A percentile compares a stretch with the other conserved stretches of the same genome.
Evolutionary conservation across 139 green algal genomes (phyloP).

Genomic region (Chlorella sp.): DNA sequence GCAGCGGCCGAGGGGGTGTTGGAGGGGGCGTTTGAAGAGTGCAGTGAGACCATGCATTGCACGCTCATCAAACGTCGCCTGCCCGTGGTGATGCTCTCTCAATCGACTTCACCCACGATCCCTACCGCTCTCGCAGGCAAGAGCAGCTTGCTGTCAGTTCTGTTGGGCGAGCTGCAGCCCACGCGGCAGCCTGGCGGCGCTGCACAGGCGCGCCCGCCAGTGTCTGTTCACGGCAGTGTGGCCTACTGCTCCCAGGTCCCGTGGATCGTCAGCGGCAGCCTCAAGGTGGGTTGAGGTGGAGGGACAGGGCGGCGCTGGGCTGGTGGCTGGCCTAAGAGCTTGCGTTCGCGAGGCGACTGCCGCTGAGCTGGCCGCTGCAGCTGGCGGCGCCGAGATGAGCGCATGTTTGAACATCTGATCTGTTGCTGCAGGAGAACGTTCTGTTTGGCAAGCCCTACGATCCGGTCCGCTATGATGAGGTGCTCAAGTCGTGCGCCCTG

Average conservation of each 20-base stretch:
- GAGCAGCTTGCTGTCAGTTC: conserved; percentile 72
- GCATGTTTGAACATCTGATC: background rate
- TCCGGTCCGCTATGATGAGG: conserved; percentile 55
- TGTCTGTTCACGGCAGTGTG: conserved; percentile 62
- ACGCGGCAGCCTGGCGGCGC: background rate
- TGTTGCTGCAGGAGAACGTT: conserved; percentile 76
- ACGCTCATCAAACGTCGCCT: too few species aligned
- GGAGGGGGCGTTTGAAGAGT: too few species aligned
- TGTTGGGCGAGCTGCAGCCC: conserved; percentile 82
- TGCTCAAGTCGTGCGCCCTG: conserved; percentile 72
- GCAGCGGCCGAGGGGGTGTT: too few species aligned
- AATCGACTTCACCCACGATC: background rate
- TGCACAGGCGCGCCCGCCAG: conserved; percentile 13
- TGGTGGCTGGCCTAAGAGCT: background rate
- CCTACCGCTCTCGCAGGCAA: too few species aligned
- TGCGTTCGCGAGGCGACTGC: too few species aligned
- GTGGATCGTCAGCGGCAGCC: conserved; percentile 77
- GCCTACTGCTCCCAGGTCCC: conserved; percentile 81
- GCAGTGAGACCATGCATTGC: too few species aligned
- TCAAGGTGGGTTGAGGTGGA: conserved; percentile 21
- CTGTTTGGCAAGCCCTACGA: conserved; percentile 72
- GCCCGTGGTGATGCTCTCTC: background rate
- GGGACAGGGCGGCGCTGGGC: background rate
- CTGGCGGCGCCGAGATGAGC: background rate
- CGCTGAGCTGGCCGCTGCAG: too few species aligned